Base-by-base conservation (phyloP, 1,284 basidiomycete species). In the Trametes sp. region DNA sequence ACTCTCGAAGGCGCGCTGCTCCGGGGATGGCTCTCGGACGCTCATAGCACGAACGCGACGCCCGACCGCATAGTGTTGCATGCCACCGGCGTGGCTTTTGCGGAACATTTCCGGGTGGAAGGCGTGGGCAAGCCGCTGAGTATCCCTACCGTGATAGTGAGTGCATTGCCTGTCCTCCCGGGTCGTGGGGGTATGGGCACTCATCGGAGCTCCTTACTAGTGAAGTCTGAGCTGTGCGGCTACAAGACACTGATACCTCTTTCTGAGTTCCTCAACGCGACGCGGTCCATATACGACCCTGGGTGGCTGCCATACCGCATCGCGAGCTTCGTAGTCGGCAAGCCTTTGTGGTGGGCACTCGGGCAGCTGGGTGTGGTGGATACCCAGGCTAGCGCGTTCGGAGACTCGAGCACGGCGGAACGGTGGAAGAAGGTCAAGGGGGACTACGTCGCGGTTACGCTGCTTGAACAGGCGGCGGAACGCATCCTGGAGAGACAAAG, bases 291-390 rank as follows among this genome's bases (percentile, higher is more conserved):
- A 61, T 87, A 92, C 66, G 84, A 90, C 59, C 77, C 88, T 0
- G 85, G 88, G 4, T 92, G 85, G 78, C 75, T 93, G 10, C 87
- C 90, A 1, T 83, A 80, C 48, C 85, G 89, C 14, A 81, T 95
- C 51, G 89, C 86, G 0, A 84, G 89, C 4, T 88, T 86, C 57
- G 79, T 94, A 13, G 81, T 95, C 4, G 92, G 87, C 19, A 88
- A 87, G 71, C 93, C 94, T 0, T 78, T 96, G 1, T 95, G 91
- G 89, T 96, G 93, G 93, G 89, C 89, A 2, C 82, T 96, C 36
- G 86, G 90, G 55, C 92, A 93, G 67, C 78, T 93, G 36, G 92
- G 88, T 33, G 80, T 95, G 1, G 87, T 91, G 13, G 84, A 82
- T 5, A 82, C 85, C 36, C 87, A 88, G 41, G 86, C 86, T 31